Evolutionary conservation across 441 rosid species (phyloP).

Genomic region (Isatis lusitanica): DNA sequence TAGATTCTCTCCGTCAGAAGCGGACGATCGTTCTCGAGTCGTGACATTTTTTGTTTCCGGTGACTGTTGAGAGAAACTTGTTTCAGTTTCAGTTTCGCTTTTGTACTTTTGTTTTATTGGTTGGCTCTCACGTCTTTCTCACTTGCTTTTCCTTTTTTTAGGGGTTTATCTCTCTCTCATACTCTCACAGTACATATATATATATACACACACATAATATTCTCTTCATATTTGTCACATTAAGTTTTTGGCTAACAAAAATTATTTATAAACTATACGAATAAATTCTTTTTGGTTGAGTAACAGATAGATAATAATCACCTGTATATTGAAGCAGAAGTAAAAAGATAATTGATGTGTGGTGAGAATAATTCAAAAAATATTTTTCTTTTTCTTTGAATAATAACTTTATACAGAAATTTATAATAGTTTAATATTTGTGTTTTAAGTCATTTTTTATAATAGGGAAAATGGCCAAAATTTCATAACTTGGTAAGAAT

Average conservation of each 20-base stretch:
- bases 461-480: background rate
- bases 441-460: background rate
- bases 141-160: constrained; percentile 4
- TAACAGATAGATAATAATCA: background rate
- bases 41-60: constrained; percentile 40
- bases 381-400: background rate
- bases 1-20: constrained; percentile 29
- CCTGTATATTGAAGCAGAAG: background rate
- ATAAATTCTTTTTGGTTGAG: background rate
- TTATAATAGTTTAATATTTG: background rate
- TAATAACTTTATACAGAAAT: background rate
- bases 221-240: background rate
- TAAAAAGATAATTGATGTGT: background rate
- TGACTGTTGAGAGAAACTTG: background rate
- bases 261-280: no score
- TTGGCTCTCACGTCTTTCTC: background rate
- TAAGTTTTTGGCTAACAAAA: background rate
- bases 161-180: background rate
- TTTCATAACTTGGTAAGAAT: background rate
- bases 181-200: background rate
- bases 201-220: background rate
- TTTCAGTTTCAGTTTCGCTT: constrained; percentile 14
- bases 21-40: constrained; percentile 38
- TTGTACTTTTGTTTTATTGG: background rate
- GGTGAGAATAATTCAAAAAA: background rate